A percentile compares a stretch with the other conserved stretches of the same genome.
These are phyloP conservation scores for Trichosporon sp. DNA, from an alignment of 1,284 basidiomycete species.

Conservation along the genomic window DNA sequence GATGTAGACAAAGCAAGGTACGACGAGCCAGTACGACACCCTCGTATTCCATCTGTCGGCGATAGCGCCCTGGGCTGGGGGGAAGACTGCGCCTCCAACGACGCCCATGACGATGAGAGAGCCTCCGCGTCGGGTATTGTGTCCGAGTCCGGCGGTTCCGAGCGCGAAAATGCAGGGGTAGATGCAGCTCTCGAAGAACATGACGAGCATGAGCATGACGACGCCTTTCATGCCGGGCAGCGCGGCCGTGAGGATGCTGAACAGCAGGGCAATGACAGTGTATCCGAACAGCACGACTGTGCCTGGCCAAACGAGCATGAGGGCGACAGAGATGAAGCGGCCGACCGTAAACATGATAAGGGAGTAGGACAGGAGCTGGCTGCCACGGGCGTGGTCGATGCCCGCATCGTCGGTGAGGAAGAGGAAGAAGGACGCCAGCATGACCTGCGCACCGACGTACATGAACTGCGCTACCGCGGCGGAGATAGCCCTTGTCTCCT, in stretches of 20 bases:
- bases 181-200: conserved; percentile 72
- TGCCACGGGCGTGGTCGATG: conserved; percentile 55
- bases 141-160: conserved; percentile 63
- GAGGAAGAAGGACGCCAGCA: conserved; percentile 65
- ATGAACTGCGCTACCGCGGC: conserved; percentile 46
- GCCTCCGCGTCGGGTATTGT: conserved; percentile 64
- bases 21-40: conserved; percentile 43
- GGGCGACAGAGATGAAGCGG: conserved; percentile 58
- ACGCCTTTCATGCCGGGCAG: conserved; percentile 57
- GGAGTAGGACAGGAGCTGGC: conserved; percentile 64
- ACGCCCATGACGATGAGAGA: conserved; percentile 63
- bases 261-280: conserved; percentile 54
- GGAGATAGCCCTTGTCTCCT: conserved; percentile 63
- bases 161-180: conserved; percentile 54
- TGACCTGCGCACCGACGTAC: conserved; percentile 68
- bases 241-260: conserved; percentile 56
- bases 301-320: conserved; percentile 60
- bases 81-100: conserved; percentile 69
- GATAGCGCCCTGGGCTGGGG: conserved; percentile 63
- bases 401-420: conserved; percentile 63
- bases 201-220: conserved; percentile 61
- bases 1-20: conserved; percentile 48
- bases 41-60: conserved; percentile 52
- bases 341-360: conserved; percentile 67
- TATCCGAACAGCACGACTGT: conserved; percentile 60